A percentile compares a stretch with the other conserved stretches of the same genome.
Conservation (phyloP, 1,284 basidiomycete species). For the Porogramme epimiltina region DNA sequence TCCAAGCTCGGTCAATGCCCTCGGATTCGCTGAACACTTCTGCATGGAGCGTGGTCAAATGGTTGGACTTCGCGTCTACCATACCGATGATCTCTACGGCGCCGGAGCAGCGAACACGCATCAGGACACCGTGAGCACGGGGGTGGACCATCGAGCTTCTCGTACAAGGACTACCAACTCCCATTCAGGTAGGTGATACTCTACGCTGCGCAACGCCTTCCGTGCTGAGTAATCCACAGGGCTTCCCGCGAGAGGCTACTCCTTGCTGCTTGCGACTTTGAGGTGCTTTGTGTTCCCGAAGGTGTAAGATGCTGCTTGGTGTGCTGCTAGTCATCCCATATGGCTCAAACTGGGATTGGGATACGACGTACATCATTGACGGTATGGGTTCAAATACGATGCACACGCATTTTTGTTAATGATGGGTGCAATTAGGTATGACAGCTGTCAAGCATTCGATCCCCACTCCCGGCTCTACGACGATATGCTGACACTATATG, state of each 20-base stretch:
- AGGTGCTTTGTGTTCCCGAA: conserved; percentile 74
- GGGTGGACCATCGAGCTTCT: conserved; percentile 66
- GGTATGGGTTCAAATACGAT: conserved; percentile 39
- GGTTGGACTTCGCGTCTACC: conserved; percentile 70
- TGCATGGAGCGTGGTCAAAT: conserved; percentile 67
- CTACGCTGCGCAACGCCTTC: neutral
- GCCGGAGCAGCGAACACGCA: conserved; percentile 52
- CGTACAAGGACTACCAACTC: conserved; percentile 77
- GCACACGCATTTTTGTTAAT: neutral
- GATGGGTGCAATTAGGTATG: conserved; percentile 58
- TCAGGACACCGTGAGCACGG: conserved; percentile 61
- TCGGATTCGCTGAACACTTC: conserved; percentile 62
- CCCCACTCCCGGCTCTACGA: conserved; percentile 67
- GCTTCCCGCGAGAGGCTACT: conserved; percentile 71
- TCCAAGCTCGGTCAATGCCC: conserved; percentile 63
- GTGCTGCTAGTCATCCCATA: conserved; percentile 18
- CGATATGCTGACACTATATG: conserved; percentile 64
- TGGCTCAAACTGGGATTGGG: conserved; percentile 80
- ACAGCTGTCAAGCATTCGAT: conserved; percentile 75
- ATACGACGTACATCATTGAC: conserved; percentile 72
- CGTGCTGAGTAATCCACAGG: conserved; percentile 32
- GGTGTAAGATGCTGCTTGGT: conserved; percentile 40
- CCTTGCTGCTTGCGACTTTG: conserved; percentile 57
- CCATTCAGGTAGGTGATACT: conserved; percentile 52
- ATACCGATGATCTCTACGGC: conserved; percentile 68